Conservation (phyloP, 768 basidiomycete species). For the Agrocybe pediades region DNA sequence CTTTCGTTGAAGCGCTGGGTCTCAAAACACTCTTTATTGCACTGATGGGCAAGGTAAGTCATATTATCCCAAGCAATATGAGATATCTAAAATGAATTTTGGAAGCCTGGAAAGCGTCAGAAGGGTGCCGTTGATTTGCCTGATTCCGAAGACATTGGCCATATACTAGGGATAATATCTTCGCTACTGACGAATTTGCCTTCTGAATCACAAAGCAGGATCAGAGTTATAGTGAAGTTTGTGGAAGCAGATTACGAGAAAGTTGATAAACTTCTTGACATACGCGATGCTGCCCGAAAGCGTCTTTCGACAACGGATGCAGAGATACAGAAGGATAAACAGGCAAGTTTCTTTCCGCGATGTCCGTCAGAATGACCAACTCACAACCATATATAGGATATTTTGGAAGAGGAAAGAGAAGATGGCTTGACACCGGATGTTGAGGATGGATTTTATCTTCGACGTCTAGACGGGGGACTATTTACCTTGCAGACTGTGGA, state of each 20-base stretch:
- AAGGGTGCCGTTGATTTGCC: constrained; percentile 47
- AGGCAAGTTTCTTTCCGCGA: constrained; percentile 40
- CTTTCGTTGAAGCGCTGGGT: constrained; percentile 86
- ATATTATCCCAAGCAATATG: too few relatives aligned
- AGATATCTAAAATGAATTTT: too few relatives aligned
- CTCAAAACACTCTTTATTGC: constrained; percentile 88
- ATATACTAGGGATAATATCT: constrained; percentile 85
- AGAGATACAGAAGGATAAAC: constrained; percentile 70
- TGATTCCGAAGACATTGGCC: constrained; percentile 81
- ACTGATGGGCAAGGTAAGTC: constrained; percentile 89
- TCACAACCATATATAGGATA: constrained; percentile 39
- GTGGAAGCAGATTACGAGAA: constrained; percentile 94
- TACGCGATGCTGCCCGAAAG: constrained; percentile 68
- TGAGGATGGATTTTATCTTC: constrained; percentile 82
- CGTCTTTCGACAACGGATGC: constrained; percentile 63
- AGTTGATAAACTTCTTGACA: constrained; percentile 88
- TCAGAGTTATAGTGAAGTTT: constrained; percentile 89
- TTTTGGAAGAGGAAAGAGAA: constrained; percentile 49
- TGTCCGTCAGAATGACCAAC: neutral
- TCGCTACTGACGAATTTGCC: constrained; percentile 87
- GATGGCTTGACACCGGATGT: constrained; percentile 62
- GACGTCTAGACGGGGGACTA: constrained; percentile 82
- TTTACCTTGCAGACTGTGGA: constrained; percentile 91
- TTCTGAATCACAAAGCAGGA: constrained; percentile 79
- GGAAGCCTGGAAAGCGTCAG: constrained; percentile 63